phyloP scores from a whole-genome alignment of 257 asterid genomes.

The Solanum sitiens region DNA sequence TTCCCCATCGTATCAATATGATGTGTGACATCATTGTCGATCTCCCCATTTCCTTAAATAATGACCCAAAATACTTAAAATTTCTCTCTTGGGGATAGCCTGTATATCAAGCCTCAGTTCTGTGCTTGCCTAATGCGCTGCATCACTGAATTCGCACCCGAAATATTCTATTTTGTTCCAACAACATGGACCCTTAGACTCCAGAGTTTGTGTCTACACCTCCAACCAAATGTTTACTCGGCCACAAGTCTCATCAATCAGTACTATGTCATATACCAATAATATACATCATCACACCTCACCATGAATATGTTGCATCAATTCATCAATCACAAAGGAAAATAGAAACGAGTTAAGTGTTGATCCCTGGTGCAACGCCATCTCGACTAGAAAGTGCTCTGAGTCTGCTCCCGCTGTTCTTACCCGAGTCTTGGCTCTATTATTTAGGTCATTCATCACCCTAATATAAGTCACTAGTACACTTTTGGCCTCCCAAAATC shows the following conservation, averaged over 20 bases:
- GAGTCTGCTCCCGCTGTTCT: not conserved
- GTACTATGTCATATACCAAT: not conserved
- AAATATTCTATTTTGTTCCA: too few relatives aligned
- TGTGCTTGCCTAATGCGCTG: not conserved
- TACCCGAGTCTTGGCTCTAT: not conserved
- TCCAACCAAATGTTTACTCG: not conserved
- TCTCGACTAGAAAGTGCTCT: not conserved
- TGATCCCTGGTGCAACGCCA: not conserved
- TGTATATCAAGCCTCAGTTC: not conserved
- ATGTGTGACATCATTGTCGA: not conserved
- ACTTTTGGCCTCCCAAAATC: not conserved
- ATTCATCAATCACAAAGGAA: not conserved
- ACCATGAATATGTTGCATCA: not conserved
- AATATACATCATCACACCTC: not conserved
- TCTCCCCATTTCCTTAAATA: not conserved
- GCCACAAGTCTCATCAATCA: not conserved
- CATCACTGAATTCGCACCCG: not conserved
- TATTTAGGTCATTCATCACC: not conserved
- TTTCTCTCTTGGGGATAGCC: too few relatives aligned
- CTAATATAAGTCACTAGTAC: not conserved
- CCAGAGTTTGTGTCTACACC: not conserved
- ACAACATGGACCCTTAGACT: not conserved
- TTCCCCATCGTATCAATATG: not conserved
- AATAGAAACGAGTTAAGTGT: not conserved
- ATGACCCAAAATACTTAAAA: not conserved